Conservation (phyloP, 192 early-diverging fungal genomes). For the Ramicandelaber brevisporus region DNA sequence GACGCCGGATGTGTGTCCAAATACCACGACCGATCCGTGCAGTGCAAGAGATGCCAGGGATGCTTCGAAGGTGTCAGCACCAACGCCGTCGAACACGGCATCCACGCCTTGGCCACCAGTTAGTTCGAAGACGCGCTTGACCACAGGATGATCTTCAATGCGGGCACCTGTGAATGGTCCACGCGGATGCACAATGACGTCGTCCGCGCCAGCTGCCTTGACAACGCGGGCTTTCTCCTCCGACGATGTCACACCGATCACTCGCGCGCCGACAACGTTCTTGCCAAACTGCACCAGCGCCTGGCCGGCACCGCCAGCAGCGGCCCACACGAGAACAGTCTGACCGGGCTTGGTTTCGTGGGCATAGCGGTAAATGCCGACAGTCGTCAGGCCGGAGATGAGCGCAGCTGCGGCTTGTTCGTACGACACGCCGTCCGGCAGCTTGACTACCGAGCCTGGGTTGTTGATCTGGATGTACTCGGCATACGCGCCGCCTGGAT, state of each 20-base stretch:
- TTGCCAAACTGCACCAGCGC: constrained; percentile 55
- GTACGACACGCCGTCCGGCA: constrained; percentile 17
- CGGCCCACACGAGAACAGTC: constrained; percentile 68
- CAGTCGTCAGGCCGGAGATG: constrained; percentile 64
- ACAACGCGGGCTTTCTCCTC: constrained; percentile 43
- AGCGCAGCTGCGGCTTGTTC: constrained; percentile 36
- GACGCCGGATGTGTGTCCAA: constrained; percentile 71
- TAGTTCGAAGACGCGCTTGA: constrained; percentile 38
- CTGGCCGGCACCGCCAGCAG: constrained; percentile 70
- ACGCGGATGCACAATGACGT: constrained; percentile 52
- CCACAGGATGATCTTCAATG: constrained; percentile 33
- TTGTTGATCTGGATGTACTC: constrained; percentile 38
- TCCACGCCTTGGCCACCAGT: constrained; percentile 56
- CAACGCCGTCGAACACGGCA: constrained; percentile 72
- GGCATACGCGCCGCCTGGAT: constrained; percentile 28
- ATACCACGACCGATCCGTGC: constrained; percentile 49
- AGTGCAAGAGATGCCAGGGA: constrained; percentile 35
- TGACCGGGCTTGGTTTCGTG: constrained; percentile 46
- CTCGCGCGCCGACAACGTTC: constrained; percentile 48
- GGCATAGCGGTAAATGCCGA: constrained; percentile 34
- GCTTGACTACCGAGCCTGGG: constrained; percentile 13
- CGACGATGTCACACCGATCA: constrained; percentile 63
- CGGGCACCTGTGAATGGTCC: no score
- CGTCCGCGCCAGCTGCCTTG: constrained; percentile 29
- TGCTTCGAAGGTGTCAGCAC: constrained; percentile 57